Evolutionary conservation across 495 filamentous ascomycete species (phyloP).

Genomic region (Paragyromitra xinjiangensis): DNA sequence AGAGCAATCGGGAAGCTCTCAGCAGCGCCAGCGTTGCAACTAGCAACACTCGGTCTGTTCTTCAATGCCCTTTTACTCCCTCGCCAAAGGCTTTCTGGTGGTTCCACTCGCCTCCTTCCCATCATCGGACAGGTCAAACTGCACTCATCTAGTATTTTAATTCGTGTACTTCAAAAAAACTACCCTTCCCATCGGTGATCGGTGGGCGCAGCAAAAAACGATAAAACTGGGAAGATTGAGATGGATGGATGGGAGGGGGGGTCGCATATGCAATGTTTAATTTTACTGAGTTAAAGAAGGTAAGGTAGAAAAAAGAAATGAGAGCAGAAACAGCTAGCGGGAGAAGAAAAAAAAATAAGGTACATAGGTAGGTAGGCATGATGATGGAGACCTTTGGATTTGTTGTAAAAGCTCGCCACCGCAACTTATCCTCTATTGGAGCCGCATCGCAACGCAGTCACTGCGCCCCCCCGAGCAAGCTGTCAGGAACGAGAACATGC

Average conservation of each 20-base stretch:
- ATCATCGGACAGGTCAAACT: background rate
- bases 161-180: background rate
- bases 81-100: too few relatives aligned
- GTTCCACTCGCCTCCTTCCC: too few relatives aligned
- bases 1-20: constrained; percentile 23
- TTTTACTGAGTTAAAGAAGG: constrained; percentile 30
- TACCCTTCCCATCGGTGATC: constrained; percentile 16
- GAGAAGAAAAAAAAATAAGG: background rate
- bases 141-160: constrained; percentile 16
- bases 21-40: constrained; percentile 44
- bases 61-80: background rate
- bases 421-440: constrained; percentile 9
- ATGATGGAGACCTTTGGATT: constrained; percentile 12
- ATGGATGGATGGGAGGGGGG: constrained; percentile 10
- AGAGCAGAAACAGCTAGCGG: background rate
- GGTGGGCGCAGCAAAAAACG: constrained; percentile 36
- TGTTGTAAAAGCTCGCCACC: constrained; percentile 17
- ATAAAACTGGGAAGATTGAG: constrained; percentile 29
- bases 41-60: constrained; percentile 3
- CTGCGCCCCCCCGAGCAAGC: constrained; percentile 31
- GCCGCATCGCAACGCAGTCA: constrained; percentile 25
- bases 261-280: constrained; percentile 43
- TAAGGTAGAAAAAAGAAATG: background rate
- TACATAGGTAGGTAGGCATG: constrained; percentile 1
- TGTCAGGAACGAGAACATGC: constrained; percentile 37